phyloP scores from a whole-genome alignment of 2,329 filamentous ascomycete genomes.

The Neodidymelliopsis sp. region DNA sequence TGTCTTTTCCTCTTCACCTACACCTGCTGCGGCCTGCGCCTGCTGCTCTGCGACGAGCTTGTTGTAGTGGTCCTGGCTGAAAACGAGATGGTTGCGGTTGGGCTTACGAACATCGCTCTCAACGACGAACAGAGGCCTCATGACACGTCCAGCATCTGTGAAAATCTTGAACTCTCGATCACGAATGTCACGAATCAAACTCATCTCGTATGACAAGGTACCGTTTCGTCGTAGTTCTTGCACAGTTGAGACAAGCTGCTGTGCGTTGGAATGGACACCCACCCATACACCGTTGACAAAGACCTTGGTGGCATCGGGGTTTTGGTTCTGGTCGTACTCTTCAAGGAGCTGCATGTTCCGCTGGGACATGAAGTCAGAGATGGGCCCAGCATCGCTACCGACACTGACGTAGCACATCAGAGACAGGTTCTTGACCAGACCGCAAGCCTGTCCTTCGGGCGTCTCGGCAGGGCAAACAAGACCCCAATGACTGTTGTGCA shows the following conservation, averaged over 20 bases:
- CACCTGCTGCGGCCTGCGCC: conserved; percentile 62
- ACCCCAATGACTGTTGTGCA: conserved; percentile 99
- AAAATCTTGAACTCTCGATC: conserved; percentile 99
- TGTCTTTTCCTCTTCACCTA: conserved; percentile 65
- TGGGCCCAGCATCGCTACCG: conserved; percentile 86
- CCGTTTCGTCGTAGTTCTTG: conserved; percentile 79
- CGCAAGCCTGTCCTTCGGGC: conserved; percentile 97
- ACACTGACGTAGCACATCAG: conserved; percentile 99
- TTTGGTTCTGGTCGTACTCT: conserved; percentile 74
- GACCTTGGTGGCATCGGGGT: conserved; percentile 93
- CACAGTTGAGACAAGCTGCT: conserved; percentile 81
- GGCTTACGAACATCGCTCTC: conserved; percentile 80
- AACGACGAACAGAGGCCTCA: conserved; percentile 91
- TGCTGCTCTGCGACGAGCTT: conserved; percentile 78
- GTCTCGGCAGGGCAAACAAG: conserved; percentile 97
- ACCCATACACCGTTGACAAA: conserved; percentile 99
- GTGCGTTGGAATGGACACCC: conserved; percentile 89
- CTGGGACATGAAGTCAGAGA: conserved; percentile 94
- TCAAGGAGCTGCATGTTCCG: conserved; percentile 96
- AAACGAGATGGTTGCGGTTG: conserved; percentile 77
- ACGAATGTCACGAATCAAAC: conserved; percentile 92
- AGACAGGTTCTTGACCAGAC: conserved; percentile 95
- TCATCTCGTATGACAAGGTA: conserved; percentile 89
- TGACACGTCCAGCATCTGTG: conserved; percentile 94
- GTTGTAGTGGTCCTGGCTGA: conserved; percentile 80